Conservation (phyloP, 306 rosid genomes). For the Prunus kanzakura region DNA sequence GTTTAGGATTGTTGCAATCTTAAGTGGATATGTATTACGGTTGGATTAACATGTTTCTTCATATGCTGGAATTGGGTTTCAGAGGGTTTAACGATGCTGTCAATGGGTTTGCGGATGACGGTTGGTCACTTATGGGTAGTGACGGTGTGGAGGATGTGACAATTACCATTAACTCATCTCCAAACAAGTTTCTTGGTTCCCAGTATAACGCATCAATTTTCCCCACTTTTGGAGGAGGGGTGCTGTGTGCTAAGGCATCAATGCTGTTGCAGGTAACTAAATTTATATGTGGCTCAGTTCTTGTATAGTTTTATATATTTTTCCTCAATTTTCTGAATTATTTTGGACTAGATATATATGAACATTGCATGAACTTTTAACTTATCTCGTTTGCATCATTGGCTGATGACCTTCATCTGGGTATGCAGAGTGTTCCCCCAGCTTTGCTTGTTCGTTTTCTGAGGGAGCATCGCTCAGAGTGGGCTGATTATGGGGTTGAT, state of each 20-base stretch:
- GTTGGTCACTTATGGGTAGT: conserved; percentile 80
- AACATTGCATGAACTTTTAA: neutral
- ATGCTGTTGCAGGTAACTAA: conserved; percentile 76
- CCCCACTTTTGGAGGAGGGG: conserved; percentile 82
- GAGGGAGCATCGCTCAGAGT: conserved; percentile 97
- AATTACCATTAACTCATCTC: conserved; percentile 66
- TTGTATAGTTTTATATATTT: neutral
- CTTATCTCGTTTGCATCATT: neutral
- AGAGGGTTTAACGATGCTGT: conserved; percentile 98
- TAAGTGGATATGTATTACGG: neutral
- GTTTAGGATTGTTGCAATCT: neutral
- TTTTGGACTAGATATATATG: no score
- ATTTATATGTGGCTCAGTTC: neutral
- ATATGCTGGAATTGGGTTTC: conserved; percentile 2
- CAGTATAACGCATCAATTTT: conserved; percentile 58
- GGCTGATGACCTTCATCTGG: neutral
- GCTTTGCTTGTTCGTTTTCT: conserved; percentile 91
- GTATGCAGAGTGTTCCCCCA: conserved; percentile 83
- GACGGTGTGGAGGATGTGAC: conserved; percentile 95
- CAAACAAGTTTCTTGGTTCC: conserved; percentile 65
- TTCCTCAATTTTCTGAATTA: neutral
- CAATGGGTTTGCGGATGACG: conserved; percentile 89
- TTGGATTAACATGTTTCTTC: neutral
- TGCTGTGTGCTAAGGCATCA: conserved; percentile 93
- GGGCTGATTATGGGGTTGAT: conserved; percentile 98